Conservation (phyloP, 2,329 filamentous ascomycete species). For the Cercospora brassicicola region DNA sequence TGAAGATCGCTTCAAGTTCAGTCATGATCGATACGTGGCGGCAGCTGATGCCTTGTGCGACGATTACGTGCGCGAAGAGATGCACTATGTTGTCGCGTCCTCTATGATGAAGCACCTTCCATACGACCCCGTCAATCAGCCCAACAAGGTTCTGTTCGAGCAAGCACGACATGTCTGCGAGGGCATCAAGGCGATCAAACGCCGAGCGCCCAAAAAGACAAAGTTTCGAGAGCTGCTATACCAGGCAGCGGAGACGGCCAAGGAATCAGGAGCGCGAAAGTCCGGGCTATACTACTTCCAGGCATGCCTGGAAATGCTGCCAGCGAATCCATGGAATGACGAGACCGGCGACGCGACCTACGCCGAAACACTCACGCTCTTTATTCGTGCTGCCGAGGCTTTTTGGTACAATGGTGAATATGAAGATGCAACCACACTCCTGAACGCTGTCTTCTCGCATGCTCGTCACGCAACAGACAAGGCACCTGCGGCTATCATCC, state of each 20-base stretch:
- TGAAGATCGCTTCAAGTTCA: conserved; percentile 83
- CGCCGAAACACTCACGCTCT: conserved; percentile 78
- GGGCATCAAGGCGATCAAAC: conserved; percentile 71
- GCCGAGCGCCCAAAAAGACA: conserved; percentile 53
- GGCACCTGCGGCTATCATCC: conserved; percentile 75
- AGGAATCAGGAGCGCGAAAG: conserved; percentile 77
- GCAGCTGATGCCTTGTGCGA: conserved; percentile 72
- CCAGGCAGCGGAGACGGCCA: conserved; percentile 73
- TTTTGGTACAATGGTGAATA: conserved; percentile 76
- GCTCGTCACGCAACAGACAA: conserved; percentile 75
- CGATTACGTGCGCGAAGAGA: conserved; percentile 65
- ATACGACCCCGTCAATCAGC: conserved; percentile 57
- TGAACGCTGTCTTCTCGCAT: conserved; percentile 68
- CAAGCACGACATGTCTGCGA: conserved; percentile 80
- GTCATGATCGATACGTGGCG: conserved; percentile 82
- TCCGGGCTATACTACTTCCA: conserved; percentile 82
- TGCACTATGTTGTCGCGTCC: conserved; percentile 88
- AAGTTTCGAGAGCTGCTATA: conserved; percentile 72
- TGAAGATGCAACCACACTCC: conserved; percentile 64
- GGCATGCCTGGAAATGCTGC: conserved; percentile 74
- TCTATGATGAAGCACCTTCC: conserved; percentile 71
- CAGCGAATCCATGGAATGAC: conserved; percentile 75
- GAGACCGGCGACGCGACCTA: conserved; percentile 70
- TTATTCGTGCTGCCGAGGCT: conserved; percentile 78
- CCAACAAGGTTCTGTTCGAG: conserved; percentile 60